A percentile compares a stretch with the other conserved stretches of the same genome.
Evolutionary conservation across 768 basidiomycete genomes (phyloP).

Genomic region (Lanmaoa rubissima): DNA sequence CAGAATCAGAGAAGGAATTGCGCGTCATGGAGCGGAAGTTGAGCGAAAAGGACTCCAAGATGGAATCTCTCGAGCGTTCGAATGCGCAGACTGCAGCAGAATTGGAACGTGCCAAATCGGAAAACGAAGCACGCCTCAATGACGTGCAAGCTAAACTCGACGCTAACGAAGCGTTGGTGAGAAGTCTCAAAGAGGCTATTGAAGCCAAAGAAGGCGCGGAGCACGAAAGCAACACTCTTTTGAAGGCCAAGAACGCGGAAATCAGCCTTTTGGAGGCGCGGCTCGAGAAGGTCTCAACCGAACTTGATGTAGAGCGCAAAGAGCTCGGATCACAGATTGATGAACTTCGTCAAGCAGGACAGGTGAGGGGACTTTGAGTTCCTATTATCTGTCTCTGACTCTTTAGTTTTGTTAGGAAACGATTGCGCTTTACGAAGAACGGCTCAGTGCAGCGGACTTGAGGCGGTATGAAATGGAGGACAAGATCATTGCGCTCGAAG

Average conservation of each 20-base stretch:
- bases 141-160: constrained; percentile 47
- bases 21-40: constrained; percentile 42
- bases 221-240: constrained; percentile 46
- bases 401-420: constrained; percentile 61
- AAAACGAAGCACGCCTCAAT: constrained; percentile 40
- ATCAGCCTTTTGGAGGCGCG: constrained; percentile 53
- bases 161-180: constrained; percentile 42
- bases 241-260: constrained; percentile 60
- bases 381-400: background rate
- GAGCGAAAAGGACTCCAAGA: constrained; percentile 42
- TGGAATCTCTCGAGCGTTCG: constrained; percentile 48
- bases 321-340: constrained; percentile 77
- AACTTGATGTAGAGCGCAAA: constrained; percentile 55
- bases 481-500: constrained; percentile 56
- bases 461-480: constrained; percentile 79
- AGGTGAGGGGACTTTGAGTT: constrained; percentile 46
- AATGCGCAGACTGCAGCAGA: constrained; percentile 37
- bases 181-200: constrained; percentile 51
- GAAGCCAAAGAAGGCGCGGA: constrained; percentile 50
- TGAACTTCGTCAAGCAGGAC: constrained; percentile 83
- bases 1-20: constrained; percentile 44
- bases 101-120: constrained; percentile 46
- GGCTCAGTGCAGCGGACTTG: constrained; percentile 65
- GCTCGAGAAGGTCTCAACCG: constrained; percentile 43
- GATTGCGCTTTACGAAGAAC: constrained; percentile 92